Base-by-base conservation (phyloP, 2,329 filamentous ascomycete genomes). In the Calonectria henricotiae region DNA sequence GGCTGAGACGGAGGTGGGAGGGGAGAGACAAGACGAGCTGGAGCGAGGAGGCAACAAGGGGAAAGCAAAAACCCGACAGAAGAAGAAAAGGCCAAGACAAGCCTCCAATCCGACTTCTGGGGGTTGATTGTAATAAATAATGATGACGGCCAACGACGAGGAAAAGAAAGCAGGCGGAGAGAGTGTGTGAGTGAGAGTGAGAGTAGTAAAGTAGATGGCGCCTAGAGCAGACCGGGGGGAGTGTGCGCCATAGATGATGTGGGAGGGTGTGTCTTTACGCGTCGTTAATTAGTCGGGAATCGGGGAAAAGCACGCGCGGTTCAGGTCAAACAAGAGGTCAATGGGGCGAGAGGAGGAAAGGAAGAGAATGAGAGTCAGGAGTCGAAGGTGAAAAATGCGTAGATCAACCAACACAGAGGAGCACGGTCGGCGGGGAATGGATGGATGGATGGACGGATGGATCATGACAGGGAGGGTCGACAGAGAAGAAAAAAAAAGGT, bases 51-150 rank as follows among this genome's bases (percentile, higher is more conserved):
- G 43, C 43, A 72, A 69, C 44, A 67, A 60, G 51, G 43, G 65
- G 73, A 74, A 74, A 76, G 74, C 73, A 76, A 62, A 58, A 73
- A 67, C 58, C 17, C 54, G 65, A 41, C 55, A 23, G 43, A 15
- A 23, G 61, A 72, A 62, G 67, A 73, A 74, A 71, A 70, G 54
- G 7, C 27, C 49, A 35, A 54, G n/a, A 11, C 49, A 54, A 5
- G 27, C 47, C 27, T 15, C 15, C 47, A 27, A 9, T 6, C n/a
- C 30, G 47, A 7, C 2, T 9, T 13, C 20, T 17, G 30, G 32
- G 47, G 49, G 49, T 54, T 54, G 30, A 30, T 54, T 54, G 27
- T 20, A 54, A 54, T 54, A 54, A 54, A 32, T 61, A 61, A 46
- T 23, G n/a, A 61, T 27, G 37, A 43, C 15, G 15, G 41, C 25